Percentiles rank a stretch among this genome's conserved stretches.
Evolutionary conservation across 192 early-diverging fungal genomes (phyloP).

Genomic region (Phlyctochytrium bullatum): DNA sequence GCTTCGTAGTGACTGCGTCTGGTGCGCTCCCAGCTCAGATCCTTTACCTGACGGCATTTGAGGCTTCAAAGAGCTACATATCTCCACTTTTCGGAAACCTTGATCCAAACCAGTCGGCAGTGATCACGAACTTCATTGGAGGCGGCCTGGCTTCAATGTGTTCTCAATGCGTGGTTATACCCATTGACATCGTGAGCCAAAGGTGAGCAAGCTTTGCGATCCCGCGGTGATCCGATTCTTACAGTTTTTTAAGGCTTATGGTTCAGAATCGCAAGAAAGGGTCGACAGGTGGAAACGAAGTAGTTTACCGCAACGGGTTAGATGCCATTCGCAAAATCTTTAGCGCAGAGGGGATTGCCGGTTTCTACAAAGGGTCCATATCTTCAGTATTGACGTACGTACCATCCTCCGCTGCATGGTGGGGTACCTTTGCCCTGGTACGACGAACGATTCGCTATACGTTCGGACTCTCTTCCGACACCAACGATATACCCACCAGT

Average conservation of each 20-base stretch:
- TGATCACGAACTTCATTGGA: conserved; percentile 25
- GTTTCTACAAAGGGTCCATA: conserved; percentile 24
- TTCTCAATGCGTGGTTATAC: conserved; percentile 25
- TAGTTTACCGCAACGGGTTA: neutral
- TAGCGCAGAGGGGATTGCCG: conserved; percentile 13
- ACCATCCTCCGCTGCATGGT: conserved; percentile 23
- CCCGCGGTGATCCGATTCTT: too few species aligned
- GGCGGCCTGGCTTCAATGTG: conserved; percentile 24
- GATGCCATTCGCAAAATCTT: neutral
- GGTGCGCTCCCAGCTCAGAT: conserved; percentile 33
- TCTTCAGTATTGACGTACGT: conserved; percentile 22
- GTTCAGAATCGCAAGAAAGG: neutral
- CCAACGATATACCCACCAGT: too few species aligned
- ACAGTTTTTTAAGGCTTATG: neutral
- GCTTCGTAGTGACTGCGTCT: conserved; percentile 25
- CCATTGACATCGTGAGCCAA: conserved; percentile 32
- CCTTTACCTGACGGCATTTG: conserved; percentile 24
- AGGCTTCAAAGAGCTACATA: conserved; percentile 4
- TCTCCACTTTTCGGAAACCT: conserved; percentile 2
- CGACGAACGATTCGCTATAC: conserved; percentile 14
- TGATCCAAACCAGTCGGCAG: conserved; percentile 10
- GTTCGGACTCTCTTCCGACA: too few species aligned
- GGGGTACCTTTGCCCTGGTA: conserved; percentile 17
- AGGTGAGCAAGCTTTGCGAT: conserved; percentile 14
- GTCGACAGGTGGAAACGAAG: neutral